Evolutionary conservation across 305 asterid species (phyloP).

Genomic region (Plantago coronopus): DNA sequence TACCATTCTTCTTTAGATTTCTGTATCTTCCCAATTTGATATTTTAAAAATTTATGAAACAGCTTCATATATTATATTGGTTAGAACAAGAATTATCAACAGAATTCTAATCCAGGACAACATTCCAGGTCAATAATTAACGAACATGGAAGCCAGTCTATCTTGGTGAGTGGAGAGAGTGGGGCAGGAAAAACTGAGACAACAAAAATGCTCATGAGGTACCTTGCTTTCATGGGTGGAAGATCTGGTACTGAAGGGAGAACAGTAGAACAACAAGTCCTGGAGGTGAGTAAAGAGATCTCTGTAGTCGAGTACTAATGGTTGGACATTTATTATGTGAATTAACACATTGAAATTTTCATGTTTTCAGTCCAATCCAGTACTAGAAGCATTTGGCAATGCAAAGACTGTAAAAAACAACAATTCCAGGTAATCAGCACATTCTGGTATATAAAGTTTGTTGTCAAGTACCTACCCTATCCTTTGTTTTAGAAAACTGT

Average conservation of each 20-base stretch:
- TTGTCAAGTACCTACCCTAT: background rate
- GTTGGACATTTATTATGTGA: conserved; percentile 15
- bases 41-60: background rate
- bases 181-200: conserved; percentile 99
- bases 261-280: conserved; percentile 93
- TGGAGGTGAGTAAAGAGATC: conserved; percentile 57
- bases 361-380: conserved; percentile 78
- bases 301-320: conserved; percentile 8
- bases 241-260: conserved; percentile 82
- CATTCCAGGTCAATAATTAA: conserved; percentile 63
- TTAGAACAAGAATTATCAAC: too few species aligned
- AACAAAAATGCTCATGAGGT: conserved; percentile 91
- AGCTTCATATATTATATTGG: background rate
- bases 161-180: conserved; percentile 96
- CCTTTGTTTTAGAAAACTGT: conserved; percentile 13
- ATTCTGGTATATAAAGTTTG: background rate
- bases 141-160: conserved; percentile 87
- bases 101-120: background rate
- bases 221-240: conserved; percentile 98
- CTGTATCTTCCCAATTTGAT: background rate
- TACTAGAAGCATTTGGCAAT: conserved; percentile 93
- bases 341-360: conserved; percentile 20
- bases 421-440: conserved; percentile 69
- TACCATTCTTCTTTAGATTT: background rate
- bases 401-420: conserved; percentile 93